Base-by-base conservation (phyloP, 129 eudicot genomes). In the Flaveria robusta region DNA sequence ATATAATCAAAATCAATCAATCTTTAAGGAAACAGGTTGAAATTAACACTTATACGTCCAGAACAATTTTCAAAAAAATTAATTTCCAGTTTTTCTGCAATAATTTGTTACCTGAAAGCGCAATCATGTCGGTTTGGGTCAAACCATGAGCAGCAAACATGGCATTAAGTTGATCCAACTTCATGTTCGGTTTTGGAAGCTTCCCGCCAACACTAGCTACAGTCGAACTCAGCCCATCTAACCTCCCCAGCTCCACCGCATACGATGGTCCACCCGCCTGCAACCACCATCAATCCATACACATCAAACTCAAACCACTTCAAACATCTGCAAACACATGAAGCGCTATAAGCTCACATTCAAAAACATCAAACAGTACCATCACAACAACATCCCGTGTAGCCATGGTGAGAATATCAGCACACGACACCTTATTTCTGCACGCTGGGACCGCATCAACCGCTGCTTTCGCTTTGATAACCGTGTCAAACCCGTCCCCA, bases 401-500 rank as follows among this genome's bases (percentile, higher is more conserved):
- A 47, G 98, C 98, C 86, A 93, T 80, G 74, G 96, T 82, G 51
- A 93, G 94, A 84, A 92, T 90, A 76, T 92, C 97, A 2, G 97
- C 97, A 77, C 97, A 92, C 0, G 97, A 92, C 54, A 92, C 96
- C 79, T 87, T 89, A 70, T 87, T 87, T 26, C 9, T 86, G 83
- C 97, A 92, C 52, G 81, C 71, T 0, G 96, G 70, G 43, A 72
- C 76, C 3, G 88, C 88, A 68, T 89, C 97, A 43, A 92, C 88
- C 1, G 93, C 97, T 0, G 89, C 92, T 82, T 89, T 89, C 7
- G 96, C 97, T 58, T 89, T 92, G 37, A 87, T 83, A 16, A 89
- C 91, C 0, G 93, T 86, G 64, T 89, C 96, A 14, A 92, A 91
- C 31, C 97, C 97, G 47, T 92, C 97, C 78, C 97, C 97, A 0